Percentiles rank a stretch among this genome's conserved stretches.
These are phyloP conservation scores for Knufia petricola DNA, from an alignment of 2,329 filamentous ascomycete species.

Conservation along the genomic window DNA sequence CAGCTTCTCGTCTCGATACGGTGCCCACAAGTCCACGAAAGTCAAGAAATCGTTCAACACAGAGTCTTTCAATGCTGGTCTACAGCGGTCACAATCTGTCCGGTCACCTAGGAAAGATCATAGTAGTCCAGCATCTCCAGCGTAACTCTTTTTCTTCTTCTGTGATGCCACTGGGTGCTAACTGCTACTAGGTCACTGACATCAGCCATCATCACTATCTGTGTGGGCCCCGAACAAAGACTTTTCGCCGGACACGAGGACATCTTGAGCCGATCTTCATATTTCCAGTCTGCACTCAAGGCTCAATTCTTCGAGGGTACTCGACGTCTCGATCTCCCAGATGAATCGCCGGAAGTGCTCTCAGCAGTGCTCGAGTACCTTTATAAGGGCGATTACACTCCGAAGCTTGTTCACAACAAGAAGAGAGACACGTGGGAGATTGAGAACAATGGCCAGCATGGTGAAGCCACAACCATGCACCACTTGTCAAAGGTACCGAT, in stretches of 20 bases:
- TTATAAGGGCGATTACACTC: constrained; percentile 90
- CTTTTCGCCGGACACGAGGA: constrained; percentile 90
- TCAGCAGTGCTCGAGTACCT: constrained; percentile 83
- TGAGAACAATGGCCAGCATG: constrained; percentile 49
- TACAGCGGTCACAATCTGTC: constrained; percentile 19
- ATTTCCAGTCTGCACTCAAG: constrained; percentile 59
- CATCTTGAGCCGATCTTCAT: constrained; percentile 66
- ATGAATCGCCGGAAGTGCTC: constrained; percentile 84
- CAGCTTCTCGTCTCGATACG: constrained; percentile 33
- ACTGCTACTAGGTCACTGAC: constrained; percentile 41
- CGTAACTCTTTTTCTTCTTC: constrained; percentile 14
- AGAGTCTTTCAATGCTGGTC: constrained; percentile 17
- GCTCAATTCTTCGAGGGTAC: constrained; percentile 53
- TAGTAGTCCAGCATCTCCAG: constrained; percentile 26
- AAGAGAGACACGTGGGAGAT: constrained; percentile 70
- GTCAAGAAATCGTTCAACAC: constrained; percentile 30
- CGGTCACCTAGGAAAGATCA: constrained; percentile 19
- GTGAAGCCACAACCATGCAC: constrained; percentile 57
- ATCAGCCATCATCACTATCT: constrained; percentile 67
- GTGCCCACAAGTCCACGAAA: constrained; percentile 32
- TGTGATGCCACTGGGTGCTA: constrained; percentile 5
- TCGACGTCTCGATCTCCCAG: constrained; percentile 69
- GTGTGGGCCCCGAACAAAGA: constrained; percentile 69
- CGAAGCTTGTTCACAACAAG: constrained; percentile 73
- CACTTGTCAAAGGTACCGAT: constrained; percentile 56